Conservation (phyloP, 2,329 filamentous ascomycete species). For the Ascochyta viciae-villosae region DNA sequence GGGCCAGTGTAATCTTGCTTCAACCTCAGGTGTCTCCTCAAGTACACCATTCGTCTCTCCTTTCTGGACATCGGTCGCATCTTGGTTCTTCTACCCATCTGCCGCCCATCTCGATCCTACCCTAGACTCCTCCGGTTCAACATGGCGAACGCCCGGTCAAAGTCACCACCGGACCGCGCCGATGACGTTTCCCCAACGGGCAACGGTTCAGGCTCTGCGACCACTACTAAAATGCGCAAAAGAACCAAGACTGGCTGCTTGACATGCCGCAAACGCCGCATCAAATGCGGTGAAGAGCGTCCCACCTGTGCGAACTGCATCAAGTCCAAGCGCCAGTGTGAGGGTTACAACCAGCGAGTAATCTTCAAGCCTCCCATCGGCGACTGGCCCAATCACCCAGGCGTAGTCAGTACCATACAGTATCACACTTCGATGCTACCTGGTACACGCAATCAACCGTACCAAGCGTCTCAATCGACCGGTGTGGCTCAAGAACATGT, state of each 20-base stretch:
- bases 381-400: constrained; percentile 53
- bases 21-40: constrained; percentile 11
- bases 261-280: constrained; percentile 91
- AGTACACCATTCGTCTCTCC: background rate
- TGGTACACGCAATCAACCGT: constrained; percentile 37
- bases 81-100: background rate
- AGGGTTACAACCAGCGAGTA: constrained; percentile 82
- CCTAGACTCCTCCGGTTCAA: background rate
- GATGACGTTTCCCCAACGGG: constrained; percentile 41
- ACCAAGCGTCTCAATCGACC: constrained; percentile 20
- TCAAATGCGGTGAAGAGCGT: constrained; percentile 94
- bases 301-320: constrained; percentile 84
- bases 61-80: background rate
- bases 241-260: constrained; percentile 92
- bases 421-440: constrained; percentile 50
- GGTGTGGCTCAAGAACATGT: constrained; percentile 28
- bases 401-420: constrained; percentile 47
- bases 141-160: constrained; percentile 35
- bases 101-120: background rate
- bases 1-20: constrained; percentile 24
- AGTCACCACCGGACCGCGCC: constrained; percentile 28
- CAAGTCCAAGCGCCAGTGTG: constrained; percentile 83
- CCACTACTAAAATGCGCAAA: constrained; percentile 47
- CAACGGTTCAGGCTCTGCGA: constrained; percentile 22
- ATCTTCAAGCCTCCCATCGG: constrained; percentile 78